Evolutionary conservation across 768 basidiomycete species (phyloP).

Genomic region (Thelephora aurantiotincta): DNA sequence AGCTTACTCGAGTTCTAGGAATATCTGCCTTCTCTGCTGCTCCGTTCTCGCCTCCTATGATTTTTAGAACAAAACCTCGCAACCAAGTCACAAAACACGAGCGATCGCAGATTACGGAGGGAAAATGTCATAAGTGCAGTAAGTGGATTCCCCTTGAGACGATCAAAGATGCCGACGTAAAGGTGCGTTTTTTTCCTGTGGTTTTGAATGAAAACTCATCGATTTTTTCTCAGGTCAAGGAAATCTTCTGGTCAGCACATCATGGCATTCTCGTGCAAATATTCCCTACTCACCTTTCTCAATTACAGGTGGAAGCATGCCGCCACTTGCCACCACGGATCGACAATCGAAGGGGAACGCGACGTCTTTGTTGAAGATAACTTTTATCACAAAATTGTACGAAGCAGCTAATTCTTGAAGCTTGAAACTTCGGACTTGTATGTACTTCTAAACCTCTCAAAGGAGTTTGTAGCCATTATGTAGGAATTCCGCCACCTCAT

Average conservation of each 20-base stretch:
- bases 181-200: constrained; percentile 25
- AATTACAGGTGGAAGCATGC: constrained; percentile 72
- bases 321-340: constrained; percentile 55
- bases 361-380: constrained; percentile 42
- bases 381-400: background rate
- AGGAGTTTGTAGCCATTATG: no score
- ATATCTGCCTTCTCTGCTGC: constrained; percentile 53
- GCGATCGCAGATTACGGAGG: constrained; percentile 43
- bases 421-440: no score
- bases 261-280: constrained; percentile 12
- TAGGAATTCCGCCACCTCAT: no score
- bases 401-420: no score
- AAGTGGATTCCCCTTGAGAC: constrained; percentile 66
- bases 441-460: no score
- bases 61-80: constrained; percentile 37
- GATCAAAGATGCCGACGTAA: constrained; percentile 57
- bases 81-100: constrained; percentile 42
- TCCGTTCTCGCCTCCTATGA: constrained; percentile 67
- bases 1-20: constrained; percentile 25
- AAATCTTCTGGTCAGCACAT: constrained; percentile 48
- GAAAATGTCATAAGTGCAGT: constrained; percentile 64
- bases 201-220: background rate
- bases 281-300: background rate
- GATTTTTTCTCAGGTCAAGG: constrained; percentile 35
- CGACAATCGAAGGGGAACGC: constrained; percentile 37